These are phyloP conservation scores for Leccinum arenicola DNA, from an alignment of 768 basidiomycete genomes.

Conservation along the genomic window DNA sequence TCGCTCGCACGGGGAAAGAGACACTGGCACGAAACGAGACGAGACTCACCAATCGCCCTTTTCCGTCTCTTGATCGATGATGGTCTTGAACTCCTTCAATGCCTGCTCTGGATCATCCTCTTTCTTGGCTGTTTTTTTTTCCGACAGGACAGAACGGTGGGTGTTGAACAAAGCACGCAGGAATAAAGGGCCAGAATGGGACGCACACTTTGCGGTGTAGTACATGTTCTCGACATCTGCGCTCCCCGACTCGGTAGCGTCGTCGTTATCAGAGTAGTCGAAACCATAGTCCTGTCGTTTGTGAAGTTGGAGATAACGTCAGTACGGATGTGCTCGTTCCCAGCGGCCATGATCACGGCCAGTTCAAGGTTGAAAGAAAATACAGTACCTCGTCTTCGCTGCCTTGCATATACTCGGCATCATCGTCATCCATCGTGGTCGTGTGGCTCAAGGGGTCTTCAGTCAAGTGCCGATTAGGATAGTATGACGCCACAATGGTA, in stretches of 20 bases:
- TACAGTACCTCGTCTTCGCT: conserved; percentile 75
- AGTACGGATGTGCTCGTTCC: conserved; percentile 3
- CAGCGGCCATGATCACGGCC: not conserved
- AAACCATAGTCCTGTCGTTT: conserved; percentile 83
- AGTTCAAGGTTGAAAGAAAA: conserved; percentile 5
- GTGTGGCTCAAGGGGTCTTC: conserved; percentile 2
- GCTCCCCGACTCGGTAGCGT: conserved; percentile 73
- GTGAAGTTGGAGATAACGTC: not conserved
- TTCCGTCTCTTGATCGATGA: conserved; percentile 89
- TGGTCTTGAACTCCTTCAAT: conserved; percentile 81
- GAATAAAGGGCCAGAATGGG: not conserved
- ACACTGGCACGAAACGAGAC: not conserved
- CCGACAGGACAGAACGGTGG: not conserved
- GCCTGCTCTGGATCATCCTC: conserved; percentile 93
- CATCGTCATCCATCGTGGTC: conserved; percentile 79
- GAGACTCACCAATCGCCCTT: conserved; percentile 84
- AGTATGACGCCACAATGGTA: conserved; percentile 2
- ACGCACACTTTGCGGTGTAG: conserved; percentile 92
- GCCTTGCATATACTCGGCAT: conserved; percentile 92
- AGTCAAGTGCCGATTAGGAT: conserved; percentile 3
- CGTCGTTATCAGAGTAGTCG: conserved; percentile 91
- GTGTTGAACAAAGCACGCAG: not conserved
- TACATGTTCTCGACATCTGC: conserved; percentile 98
- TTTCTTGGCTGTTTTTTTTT: conserved; percentile 65
- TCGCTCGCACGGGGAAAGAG: not conserved